Conservation (phyloP, 441 rosid genomes). For the Eugenia klotzschiana region DNA sequence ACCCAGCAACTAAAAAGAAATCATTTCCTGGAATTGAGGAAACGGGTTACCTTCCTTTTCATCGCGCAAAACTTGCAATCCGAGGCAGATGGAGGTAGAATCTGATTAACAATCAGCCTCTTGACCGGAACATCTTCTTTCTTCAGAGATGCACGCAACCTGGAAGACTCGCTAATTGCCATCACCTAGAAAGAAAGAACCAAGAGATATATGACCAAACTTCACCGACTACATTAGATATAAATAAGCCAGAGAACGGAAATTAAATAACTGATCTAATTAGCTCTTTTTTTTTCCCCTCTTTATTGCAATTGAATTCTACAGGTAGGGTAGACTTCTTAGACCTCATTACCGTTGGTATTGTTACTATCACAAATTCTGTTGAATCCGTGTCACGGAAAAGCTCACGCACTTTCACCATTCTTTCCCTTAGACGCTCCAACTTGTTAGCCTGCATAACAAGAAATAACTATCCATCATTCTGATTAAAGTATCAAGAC, state of each 20-base stretch:
- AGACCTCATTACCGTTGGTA: constrained; percentile 4
- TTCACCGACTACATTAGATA: not conserved
- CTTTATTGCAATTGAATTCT: not conserved
- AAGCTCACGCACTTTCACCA: constrained; percentile 10
- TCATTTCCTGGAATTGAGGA: not conserved
- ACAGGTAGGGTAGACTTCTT: not conserved
- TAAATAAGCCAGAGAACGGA: not conserved
- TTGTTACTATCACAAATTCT: constrained; percentile 7
- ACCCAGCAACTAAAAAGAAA: not conserved
- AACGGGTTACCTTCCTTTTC: constrained; percentile 5
- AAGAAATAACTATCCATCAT: not conserved
- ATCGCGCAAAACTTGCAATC: constrained; percentile 8
- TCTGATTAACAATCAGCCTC: constrained; percentile 6
- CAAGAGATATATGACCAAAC: not conserved
- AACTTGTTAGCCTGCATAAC: constrained; percentile 3
- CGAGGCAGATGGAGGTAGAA: constrained; percentile 8
- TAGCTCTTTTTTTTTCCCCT: not conserved
- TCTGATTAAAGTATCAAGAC: not conserved
- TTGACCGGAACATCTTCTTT: constrained; percentile 4
- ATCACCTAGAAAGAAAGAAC: constrained; percentile 2
- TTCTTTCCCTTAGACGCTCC: constrained; percentile 6
- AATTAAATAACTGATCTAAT: not conserved
- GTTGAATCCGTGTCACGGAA: constrained; percentile 5
- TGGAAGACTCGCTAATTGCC: constrained; percentile 7
- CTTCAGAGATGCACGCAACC: constrained; percentile 2